Evolutionary conservation across 2,329 filamentous ascomycete species (phyloP).

Genomic region (Aschersonia sp.): DNA sequence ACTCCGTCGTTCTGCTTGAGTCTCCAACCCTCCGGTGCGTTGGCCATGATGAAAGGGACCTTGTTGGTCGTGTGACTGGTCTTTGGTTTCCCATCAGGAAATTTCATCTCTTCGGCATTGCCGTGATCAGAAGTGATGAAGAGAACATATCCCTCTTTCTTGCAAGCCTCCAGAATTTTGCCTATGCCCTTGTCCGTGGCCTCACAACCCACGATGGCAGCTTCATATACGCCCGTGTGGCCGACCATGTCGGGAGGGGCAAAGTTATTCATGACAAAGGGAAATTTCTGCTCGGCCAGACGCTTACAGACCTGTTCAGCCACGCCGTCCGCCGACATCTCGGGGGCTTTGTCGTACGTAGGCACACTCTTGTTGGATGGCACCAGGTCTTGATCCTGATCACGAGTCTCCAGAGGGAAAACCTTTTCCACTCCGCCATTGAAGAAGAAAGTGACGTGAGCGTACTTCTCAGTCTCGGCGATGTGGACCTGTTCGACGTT

Average conservation of each 20-base stretch:
- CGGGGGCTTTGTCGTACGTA: slow-evolving; percentile 87
- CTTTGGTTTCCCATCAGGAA: slow-evolving; percentile 88
- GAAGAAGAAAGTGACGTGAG: slow-evolving; percentile 99
- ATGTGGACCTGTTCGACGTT: slow-evolving; percentile 86
- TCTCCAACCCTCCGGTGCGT: slow-evolving; percentile 79
- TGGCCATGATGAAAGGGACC: slow-evolving; percentile 96
- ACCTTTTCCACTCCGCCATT: slow-evolving; percentile 97
- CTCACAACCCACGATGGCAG: slow-evolving; percentile 69
- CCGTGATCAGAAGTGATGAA: slow-evolving; percentile 96
- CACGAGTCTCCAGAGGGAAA: slow-evolving; percentile 80
- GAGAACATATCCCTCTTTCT: slow-evolving; percentile 81
- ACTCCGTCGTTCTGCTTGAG: slow-evolving; percentile 76
- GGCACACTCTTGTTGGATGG: slow-evolving; percentile 80
- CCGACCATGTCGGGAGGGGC: slow-evolving; percentile 98
- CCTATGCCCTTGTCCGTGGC: slow-evolving; percentile 92
- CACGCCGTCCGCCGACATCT: slow-evolving; percentile 89
- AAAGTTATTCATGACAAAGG: slow-evolving; percentile 99
- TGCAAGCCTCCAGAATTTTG: slow-evolving; percentile 83
- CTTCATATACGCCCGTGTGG: slow-evolving; percentile 94
- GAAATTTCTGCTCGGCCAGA: slow-evolving; percentile 71
- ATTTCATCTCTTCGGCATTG: slow-evolving; percentile 99
- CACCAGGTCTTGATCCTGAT: slow-evolving; percentile 65
- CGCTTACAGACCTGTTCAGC: slow-evolving; percentile 83
- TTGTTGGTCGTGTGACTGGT: slow-evolving; percentile 97
- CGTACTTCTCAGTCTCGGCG: slow-evolving; percentile 98